phyloP scores from a whole-genome alignment of 1,284 basidiomycete species.

The Sanguinoderma infundibulare region DNA sequence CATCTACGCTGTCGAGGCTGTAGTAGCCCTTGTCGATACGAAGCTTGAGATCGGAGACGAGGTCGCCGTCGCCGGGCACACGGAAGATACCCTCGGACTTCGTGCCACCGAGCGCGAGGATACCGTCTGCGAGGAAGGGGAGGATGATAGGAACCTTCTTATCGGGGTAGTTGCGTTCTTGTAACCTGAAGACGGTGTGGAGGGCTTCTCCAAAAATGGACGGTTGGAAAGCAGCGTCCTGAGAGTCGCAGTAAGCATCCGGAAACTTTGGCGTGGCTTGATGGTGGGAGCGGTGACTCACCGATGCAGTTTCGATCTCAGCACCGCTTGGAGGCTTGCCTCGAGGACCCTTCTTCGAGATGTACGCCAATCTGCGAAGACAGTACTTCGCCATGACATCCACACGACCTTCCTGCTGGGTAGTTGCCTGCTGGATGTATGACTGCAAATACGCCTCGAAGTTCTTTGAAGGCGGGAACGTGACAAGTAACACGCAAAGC shows the following conservation, averaged over 20 bases:
- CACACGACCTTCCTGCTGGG: conserved; percentile 72
- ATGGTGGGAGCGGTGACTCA: conserved; percentile 40
- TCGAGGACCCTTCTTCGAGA: conserved; percentile 81
- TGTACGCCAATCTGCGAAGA: conserved; percentile 68
- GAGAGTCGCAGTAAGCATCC: conserved; percentile 3
- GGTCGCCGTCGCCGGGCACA: conserved; percentile 86
- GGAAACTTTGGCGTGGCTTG: background rate
- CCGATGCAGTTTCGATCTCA: conserved; percentile 89
- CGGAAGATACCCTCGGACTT: conserved; percentile 90
- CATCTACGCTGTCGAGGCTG: conserved; percentile 84
- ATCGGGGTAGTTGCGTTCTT: conserved; percentile 82
- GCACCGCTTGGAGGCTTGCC: conserved; percentile 79
- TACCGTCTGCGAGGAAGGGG: conserved; percentile 89
- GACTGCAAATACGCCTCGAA: conserved; percentile 82
- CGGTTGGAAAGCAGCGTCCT: conserved; percentile 93
- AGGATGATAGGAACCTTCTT: conserved; percentile 89
- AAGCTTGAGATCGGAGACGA: conserved; percentile 83
- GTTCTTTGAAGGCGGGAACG: conserved; percentile 90
- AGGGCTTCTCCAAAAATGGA: conserved; percentile 92
- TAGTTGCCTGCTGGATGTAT: conserved; percentile 75
- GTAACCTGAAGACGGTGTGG: conserved; percentile 80
- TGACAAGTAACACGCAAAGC: conserved; percentile 83
- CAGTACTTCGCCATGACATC: conserved; percentile 92
- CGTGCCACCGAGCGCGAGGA: conserved; percentile 84
- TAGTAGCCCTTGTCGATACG: conserved; percentile 92